Percentiles rank a stretch among this genome's conserved stretches.
Conservation (phyloP, 129 eudicot genomes). For the Lactuca saligna region DNA sequence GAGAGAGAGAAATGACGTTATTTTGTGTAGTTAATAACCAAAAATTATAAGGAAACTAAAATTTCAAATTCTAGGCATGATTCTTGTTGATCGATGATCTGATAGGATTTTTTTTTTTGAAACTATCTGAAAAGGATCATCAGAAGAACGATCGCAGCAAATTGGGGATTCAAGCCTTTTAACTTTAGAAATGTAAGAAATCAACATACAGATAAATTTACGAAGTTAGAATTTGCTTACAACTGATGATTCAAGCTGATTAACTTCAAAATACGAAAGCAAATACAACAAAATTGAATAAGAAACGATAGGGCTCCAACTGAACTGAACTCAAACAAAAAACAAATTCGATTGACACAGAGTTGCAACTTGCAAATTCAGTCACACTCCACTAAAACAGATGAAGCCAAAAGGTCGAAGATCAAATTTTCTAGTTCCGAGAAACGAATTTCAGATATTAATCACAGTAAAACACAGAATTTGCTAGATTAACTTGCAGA, state of each 20-base stretch:
- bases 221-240: not conserved
- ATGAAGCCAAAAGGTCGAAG: not conserved
- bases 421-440: not conserved
- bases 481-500: not conserved
- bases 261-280: not conserved
- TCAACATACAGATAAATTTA: not conserved
- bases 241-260: not conserved
- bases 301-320: not conserved
- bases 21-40: not conserved
- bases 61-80: constrained; percentile 4
- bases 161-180: not conserved
- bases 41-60: not conserved
- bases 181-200: not conserved
- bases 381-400: constrained; percentile 1
- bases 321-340: constrained; percentile 9
- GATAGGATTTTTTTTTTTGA: not conserved
- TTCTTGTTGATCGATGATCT: not conserved
- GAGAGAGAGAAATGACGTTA: constrained; percentile 12
- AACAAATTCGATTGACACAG: not conserved
- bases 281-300: not conserved
- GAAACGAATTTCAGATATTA: not conserved
- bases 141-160: not conserved
- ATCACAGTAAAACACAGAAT: not conserved
- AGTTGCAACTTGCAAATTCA: not conserved
- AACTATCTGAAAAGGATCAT: not conserved